Evolutionary conservation across 1,284 basidiomycete species (phyloP), one percentile per base, ranked within the genome.

Genomic region (Apiotrichum laibachii): DNA sequence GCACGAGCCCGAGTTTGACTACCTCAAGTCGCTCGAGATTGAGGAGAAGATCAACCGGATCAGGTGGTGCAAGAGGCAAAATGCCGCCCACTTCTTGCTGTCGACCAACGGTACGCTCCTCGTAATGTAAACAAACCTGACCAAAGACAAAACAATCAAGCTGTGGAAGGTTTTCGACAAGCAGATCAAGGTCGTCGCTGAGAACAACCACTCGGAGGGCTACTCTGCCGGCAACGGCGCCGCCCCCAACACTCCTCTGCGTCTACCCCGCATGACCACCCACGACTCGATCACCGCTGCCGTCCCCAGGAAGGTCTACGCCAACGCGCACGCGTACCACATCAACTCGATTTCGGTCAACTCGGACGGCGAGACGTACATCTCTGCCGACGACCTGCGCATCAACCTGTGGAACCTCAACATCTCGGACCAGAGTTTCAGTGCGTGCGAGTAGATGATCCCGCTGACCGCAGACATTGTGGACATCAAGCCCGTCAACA

Each of bases 31-130:
- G 35, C 84, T 99, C 68, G 96, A 99, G 84, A 99, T 99, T 78
- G 96, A 99, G 80, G 96, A 99, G 83, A 99, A 99, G 88, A 99
- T 99, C 84, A 99, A 99, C 84, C 92, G 97, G 85, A 99, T 99
- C 84, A 92, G 94, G 78, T 99, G 96, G 96, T 98, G 94, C 84
- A 93, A 88, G 82, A 86, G 96, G 65, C 94, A 98, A 81, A 99
- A 99, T 73, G 85, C 90, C 35, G 93, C 96, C 49, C 96, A 99
- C 79, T 98, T 99, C 80, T 81, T 99, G 59, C 80, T 99, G 60
- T 96, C 93, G 59, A 99, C 96, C 46, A 99, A 99, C 75, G 93
- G 93, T 92, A 26, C n/a, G 48, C 37, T 5, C 18, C 64, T 33
- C 21, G 33, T 26, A 8, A 78, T 51, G 34, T 15, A 7, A 19